Base-by-base conservation (phyloP, 352 stramenopile genomes). In the Phytophthora aleatoria region DNA sequence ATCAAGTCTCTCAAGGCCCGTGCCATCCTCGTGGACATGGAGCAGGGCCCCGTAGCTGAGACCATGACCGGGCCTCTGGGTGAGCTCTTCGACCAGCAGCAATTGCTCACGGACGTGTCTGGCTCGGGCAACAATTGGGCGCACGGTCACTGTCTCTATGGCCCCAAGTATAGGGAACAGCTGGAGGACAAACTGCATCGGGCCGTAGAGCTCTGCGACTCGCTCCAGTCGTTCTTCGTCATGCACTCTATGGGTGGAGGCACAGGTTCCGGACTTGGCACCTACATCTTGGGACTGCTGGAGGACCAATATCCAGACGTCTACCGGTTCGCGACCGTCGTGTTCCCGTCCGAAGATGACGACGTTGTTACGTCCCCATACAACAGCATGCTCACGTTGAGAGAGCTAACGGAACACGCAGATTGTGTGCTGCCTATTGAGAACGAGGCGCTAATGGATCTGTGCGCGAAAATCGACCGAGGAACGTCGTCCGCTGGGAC, bases 91-190 rank as follows among this genome's bases (percentile, higher is more conserved):
- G 89, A 97, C 69, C 73, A 90, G 56, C 75, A 83, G 50, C 90
- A 97, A 57, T 81, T 96, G 55, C 59, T 97, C 49, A 97, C 87
- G 3, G 90, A 96, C 61, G 89, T 97, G 43, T 96, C 83, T 15
- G 91, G 89, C 35, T 85, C 89, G 4, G 94, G 94, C 38, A 98
- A 98, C 73, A 98, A 98, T 61, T 98, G 91, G 84, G 92, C 92
- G 0, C 92, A 98, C 57, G 94, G 94, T 3, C 84, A 96, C 64
- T 89, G 81, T 47, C 52, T 91, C 27, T 98, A 98, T 65, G 92
- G 94, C 0, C 79, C 87, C 13, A 79, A 95, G 63, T 98, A 98
- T 71, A 73, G 69, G 16, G 87, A 96, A n/a, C 71, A 80, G 38
- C 71, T 98, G 12, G 59, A 89, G 5, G 74, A 91, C 48, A 90